Evolutionary conservation across 176 grass and related monocot genomes (phyloP).

Genomic region (Avena sativa): DNA sequence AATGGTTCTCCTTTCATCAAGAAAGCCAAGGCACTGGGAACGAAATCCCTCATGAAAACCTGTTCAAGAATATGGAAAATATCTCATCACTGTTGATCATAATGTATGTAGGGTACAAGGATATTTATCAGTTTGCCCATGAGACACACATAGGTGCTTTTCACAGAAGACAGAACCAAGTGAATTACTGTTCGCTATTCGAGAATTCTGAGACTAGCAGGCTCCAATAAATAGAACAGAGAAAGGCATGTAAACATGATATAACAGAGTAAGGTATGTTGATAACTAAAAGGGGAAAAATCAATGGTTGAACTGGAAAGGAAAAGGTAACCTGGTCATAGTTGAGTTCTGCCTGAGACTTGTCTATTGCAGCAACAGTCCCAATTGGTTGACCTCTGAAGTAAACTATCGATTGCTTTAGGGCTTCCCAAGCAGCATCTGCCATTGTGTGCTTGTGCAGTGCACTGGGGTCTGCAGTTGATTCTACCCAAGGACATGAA

Average conservation of each 20-base stretch:
- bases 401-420: slow-evolving; percentile 68
- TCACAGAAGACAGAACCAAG: slow-evolving; percentile 22
- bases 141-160: not conserved
- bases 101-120: slow-evolving; percentile 35
- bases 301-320: slow-evolving; percentile 25
- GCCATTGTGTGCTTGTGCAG: slow-evolving; percentile 42
- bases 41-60: slow-evolving; percentile 97
- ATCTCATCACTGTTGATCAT: slow-evolving; percentile 13
- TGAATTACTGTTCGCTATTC: slow-evolving; percentile 31
- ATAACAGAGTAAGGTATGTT: slow-evolving; percentile 8
- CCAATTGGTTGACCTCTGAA: slow-evolving; percentile 75
- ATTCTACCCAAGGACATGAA: slow-evolving; percentile 21
- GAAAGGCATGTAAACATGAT: slow-evolving; percentile 19
- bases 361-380: slow-evolving; percentile 86
- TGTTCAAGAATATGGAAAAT: slow-evolving; percentile 39
- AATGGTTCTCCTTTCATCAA: slow-evolving; percentile 69
- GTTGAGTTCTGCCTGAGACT: slow-evolving; percentile 76
- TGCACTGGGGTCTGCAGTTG: slow-evolving; percentile 39
- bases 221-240: not conserved
- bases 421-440: slow-evolving; percentile 84
- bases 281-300: not conserved
- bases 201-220: slow-evolving; percentile 26
- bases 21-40: slow-evolving; percentile 85
- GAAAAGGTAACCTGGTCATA: slow-evolving; percentile 83
- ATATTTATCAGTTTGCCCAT: not conserved